Evolutionary conservation across 2,329 filamentous ascomycete species (phyloP).

Genomic region (Mariannaea sp.): DNA sequence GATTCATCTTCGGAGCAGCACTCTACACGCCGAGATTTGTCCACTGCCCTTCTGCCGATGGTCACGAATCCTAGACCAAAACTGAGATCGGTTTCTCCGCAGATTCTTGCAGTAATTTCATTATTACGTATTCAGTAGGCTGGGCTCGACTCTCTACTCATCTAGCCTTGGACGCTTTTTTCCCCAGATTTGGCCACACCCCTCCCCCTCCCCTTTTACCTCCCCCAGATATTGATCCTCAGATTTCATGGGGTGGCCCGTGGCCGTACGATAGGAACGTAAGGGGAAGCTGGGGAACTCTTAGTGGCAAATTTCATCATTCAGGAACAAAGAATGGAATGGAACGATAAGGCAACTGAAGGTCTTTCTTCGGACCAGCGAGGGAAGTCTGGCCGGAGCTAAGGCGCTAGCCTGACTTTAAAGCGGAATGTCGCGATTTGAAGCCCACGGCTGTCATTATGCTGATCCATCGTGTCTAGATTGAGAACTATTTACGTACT

Average conservation of each 20-base stretch:
- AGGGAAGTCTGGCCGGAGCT: slow-evolving; percentile 7
- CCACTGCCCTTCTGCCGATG: no score
- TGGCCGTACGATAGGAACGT: slow-evolving; percentile 1
- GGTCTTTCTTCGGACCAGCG: background rate
- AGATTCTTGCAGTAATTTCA: no score
- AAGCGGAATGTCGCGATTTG: no score
- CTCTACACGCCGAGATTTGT: no score
- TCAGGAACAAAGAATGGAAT: no score
- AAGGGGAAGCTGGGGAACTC: background rate
- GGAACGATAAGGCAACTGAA: background rate
- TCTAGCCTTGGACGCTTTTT: background rate
- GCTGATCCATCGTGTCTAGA: no score
- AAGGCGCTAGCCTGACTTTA: background rate
- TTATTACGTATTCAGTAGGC: background rate
- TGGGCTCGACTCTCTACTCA: background rate
- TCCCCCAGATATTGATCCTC: slow-evolving; percentile 9
- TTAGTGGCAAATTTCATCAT: no score
- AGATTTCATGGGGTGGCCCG: slow-evolving; percentile 10
- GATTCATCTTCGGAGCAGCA: no score
- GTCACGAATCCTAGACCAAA: no score
- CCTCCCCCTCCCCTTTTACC: background rate
- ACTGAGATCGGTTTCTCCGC: no score
- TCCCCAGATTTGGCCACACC: slow-evolving; percentile 10
- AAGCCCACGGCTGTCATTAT: no score
- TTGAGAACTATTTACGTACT: no score